Base-by-base conservation (phyloP, 75 land plant genomes). In the Selaginella moellendorffii region DNA sequence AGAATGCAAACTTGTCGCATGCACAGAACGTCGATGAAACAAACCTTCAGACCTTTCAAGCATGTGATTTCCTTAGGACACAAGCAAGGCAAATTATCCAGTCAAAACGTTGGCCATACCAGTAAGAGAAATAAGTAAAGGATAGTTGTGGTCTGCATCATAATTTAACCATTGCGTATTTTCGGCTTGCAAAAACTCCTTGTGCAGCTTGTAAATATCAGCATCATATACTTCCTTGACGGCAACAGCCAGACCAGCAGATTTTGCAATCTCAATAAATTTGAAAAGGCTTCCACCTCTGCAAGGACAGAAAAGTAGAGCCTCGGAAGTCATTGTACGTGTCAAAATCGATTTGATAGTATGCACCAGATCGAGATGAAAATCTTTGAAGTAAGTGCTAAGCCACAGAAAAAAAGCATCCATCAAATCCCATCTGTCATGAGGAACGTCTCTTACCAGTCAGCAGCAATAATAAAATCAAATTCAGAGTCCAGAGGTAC, bases 311-410 rank as follows among this genome's bases (percentile, higher is more conserved):
- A 89, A 78, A 46, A 89, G 77, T 58, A 89, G 31, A 28, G 96
- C 96, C 65, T 78, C 78, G 22, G 84, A 79, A 1, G 68, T 67
- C n/a, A 69, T 77, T 24, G 69, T 72, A 28, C 64, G 30, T 31
- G 64, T 76, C 31, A 89, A 65, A 54, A 89, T 74, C 30, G 60
- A 58, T 62, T 77, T 81, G 67, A 85, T 64, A 8, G 81, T 76
- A 60, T 22, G 74, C 12, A 83, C 89, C 71, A 89, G 82, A 27
- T 73, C 77, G 52, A 71, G 58, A 68, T 89, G 89, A 53, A 66
- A 85, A 54, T 83, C 80, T 68, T 76, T 78, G 53, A 89, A 89
- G 64, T 85, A 85, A 29, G 96, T 89, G 75, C 96, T 88, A 46
- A 10, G 14, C 18, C 10, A 10, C 52, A 46, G 52, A 46, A 1